Base-by-base conservation (phyloP, 164 flowering plant genomes). In the Litsea cubeba region DNA sequence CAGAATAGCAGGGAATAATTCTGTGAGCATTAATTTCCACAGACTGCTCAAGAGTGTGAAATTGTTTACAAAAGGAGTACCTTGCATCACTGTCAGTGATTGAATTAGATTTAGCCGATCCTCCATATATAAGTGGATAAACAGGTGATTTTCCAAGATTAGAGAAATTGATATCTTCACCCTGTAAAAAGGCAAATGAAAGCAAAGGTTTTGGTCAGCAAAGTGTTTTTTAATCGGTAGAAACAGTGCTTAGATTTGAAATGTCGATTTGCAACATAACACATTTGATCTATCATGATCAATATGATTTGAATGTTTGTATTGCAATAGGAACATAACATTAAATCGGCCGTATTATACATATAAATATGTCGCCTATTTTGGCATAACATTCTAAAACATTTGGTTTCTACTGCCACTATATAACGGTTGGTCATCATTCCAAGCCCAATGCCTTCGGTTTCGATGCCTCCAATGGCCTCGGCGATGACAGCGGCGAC, bases 401-500 rank as follows among this genome's bases (percentile, higher is more conserved):
- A 40, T 40, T 40, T 40, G 46, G 46, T 40, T 40, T 40, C 46
- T 40, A 40, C 46, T 40, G 46, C 46, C 46, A 40, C 7, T 7
- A 5, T 7, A 7, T 40, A 40, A 40, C 46, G 7, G 26, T 25
- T 25, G 26, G 25, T 25, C 25, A 25, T n/a, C n/a, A n/a, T n/a
- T n/a, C n/a, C n/a, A n/a, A n/a, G n/a, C n/a, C n/a, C n/a, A n/a
- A n/a, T 68, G 88, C 83, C 2, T 85, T 87, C 26, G 97, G 87
- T 74, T 87, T 84, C 73, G 92, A 86, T 30, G 78, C 82, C 17
- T 68, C 71, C 54, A 68, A 46, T 5, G 83, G 78, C n/a, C 83
- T 82, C 17, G 84, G 88, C 40, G 95, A 88, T 28, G 93, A 87
- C 23, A 93, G 81, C 26, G 90, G 86, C 6, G 62, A 69, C 67